Base-by-base conservation (phyloP, 2,329 filamentous ascomycete species). In the Cytospora mali region DNA sequence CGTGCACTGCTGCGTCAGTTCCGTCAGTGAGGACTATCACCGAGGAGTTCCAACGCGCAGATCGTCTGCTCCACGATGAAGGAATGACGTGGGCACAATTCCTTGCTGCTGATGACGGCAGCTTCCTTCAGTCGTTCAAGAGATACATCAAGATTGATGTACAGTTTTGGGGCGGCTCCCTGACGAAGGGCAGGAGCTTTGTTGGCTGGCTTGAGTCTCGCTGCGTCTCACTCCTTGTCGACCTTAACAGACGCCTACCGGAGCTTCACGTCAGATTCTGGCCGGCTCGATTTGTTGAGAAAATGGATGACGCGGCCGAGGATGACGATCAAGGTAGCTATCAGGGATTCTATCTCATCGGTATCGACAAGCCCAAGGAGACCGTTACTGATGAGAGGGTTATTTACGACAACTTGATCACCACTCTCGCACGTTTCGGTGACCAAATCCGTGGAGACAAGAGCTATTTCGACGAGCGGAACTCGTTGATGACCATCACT, bases 191-290 rank as follows among this genome's bases (percentile, higher is more conserved):
- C 1, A 82, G 80, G 23, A 75, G 77, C 14, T 80, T 88, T 54
- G 75, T 89, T 0, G 84, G 84, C 13, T 89, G 87, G 87, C 72
- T 90, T 2, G 87, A 89, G 68, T 87, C 84, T 9, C 79, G 83
- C 60, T 86, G 82, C 60, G 77, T 85, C 2, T 75, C 78, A 62
- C 74, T 90, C 35, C 77, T 89, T 23, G 81, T 85, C 64, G 86
- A 88, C 64, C 74, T 90, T 21, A 76, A 83, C 63, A 80, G 80
- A 54, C 79, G 79, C 14, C 71, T 85, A 18, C 81, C 83, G 0
- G 72, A 75, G 2, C 68, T 88, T 4, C 74, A 81, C 53, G 79
- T 83, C 1, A 80, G 85, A 23, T 84, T 89, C 25, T 90, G 87
- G 87, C 87, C 87, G 1, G 81, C 79, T 7, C 79, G 84, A 11